Evolutionary conservation across 2,329 filamentous ascomycete genomes (phyloP), one percentile per base, ranked within the genome.

Genomic region (Sarocladiaceae sp.): DNA sequence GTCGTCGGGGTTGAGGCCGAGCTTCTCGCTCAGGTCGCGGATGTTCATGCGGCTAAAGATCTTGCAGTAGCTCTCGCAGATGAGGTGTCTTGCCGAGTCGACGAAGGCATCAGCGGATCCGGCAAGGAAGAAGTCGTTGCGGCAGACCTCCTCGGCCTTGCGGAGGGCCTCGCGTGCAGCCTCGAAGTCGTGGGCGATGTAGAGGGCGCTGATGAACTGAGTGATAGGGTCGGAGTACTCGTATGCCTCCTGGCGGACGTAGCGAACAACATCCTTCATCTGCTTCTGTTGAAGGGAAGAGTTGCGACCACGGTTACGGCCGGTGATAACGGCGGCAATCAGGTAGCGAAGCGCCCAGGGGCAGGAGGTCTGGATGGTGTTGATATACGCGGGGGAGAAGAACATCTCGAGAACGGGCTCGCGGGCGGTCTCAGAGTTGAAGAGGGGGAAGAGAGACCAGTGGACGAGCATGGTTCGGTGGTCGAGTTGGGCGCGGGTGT

Each of bases 41-140:
- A 98, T 97, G 66, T 97, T 91, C 64, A 98, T 98, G 57, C 91
- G 80, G 63, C 95, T 89, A 68, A 97, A 94, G 64, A 98, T 98
- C 80, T 97, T 97, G 87, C 93, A 98, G 78, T 98, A 98, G 66
- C 83, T 89, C 75, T 98, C 93, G 45, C 91, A 97, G 65, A 98
- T 97, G 49, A 98, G 76, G 74, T 98, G 93, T 60, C 93, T 80
- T 31, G 93, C 93, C 40, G 88, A 84, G 61, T 97, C 91, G 51
- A 98, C 88, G 62, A 98, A 98, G 33, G 82, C 75, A 57, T 97
- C 91, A 26, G 87, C 82, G 3, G 86, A 80, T 16, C 82, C 83
- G 46, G 85, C 80, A 47, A 98, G 78, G 84, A 98, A 98, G 76
- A 98, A 97, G 69, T 98, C 93, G 58, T 82, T 80, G 57, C 87